These are phyloP conservation scores for Marasmius tenuissimus DNA, from an alignment of 1,284 basidiomycete genomes.

Conservation along the genomic window DNA sequence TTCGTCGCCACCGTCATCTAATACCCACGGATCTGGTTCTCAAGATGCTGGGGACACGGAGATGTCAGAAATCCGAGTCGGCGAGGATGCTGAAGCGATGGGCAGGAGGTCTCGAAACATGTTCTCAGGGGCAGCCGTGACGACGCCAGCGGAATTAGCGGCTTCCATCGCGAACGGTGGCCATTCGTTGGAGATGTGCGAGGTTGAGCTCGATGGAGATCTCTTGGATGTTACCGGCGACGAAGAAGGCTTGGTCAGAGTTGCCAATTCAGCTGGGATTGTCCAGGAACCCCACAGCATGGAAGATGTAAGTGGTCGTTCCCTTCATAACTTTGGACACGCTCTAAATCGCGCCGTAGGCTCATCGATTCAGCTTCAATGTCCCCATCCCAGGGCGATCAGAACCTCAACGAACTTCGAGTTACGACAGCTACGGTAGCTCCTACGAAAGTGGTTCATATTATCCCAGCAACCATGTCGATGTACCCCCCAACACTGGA, in stretches of 20 bases:
- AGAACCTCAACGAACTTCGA: not conserved
- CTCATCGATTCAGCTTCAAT: not conserved
- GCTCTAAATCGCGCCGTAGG: not conserved
- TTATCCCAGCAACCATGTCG: conserved; percentile 3
- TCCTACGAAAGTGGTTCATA: conserved; percentile 12
- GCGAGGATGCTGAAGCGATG: conserved; percentile 21
- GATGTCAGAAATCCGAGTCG: conserved; percentile 9
- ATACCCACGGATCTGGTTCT: conserved; percentile 16
- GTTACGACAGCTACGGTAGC: not conserved
- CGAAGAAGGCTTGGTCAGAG: conserved; percentile 54
- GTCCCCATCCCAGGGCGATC: not conserved
- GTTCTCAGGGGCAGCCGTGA: conserved; percentile 29
- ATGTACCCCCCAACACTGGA: conserved; percentile 18
- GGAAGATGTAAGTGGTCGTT: conserved; percentile 1
- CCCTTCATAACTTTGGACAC: no score
- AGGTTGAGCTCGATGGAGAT: conserved; percentile 57
- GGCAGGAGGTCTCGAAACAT: conserved; percentile 24
- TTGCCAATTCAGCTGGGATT: conserved; percentile 13
- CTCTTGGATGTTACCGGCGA: conserved; percentile 59
- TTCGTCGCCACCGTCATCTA: conserved; percentile 12
- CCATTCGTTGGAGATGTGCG: conserved; percentile 46
- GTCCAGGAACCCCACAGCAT: conserved; percentile 9
- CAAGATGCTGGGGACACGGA: conserved; percentile 21
- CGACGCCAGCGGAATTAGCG: conserved; percentile 22
- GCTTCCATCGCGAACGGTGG: conserved; percentile 20